Conservation (phyloP, 257 asterid genomes). For the Prunella vulgaris region DNA sequence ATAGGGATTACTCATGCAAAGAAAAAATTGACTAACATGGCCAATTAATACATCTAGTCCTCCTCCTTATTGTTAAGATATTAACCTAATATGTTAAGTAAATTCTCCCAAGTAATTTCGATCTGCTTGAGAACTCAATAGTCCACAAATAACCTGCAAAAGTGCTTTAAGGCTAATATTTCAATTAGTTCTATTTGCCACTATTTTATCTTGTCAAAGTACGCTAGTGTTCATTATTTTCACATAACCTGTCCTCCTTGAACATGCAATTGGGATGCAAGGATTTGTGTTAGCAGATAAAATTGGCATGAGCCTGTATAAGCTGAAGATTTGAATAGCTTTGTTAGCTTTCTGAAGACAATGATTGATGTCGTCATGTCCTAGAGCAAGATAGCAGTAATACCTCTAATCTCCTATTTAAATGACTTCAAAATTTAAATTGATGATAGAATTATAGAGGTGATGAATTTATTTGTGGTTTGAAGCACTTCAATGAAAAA, state of each 20-base stretch:
- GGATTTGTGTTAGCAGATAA: not conserved
- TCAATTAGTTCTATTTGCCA: not conserved
- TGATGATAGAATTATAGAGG: not conserved
- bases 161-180: not conserved
- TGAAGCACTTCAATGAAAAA: not conserved
- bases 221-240: not conserved
- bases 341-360: not conserved
- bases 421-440: not conserved
- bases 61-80: not conserved
- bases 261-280: not conserved
- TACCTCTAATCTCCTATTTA: not conserved
- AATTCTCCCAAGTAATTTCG: not conserved
- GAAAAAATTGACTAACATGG: not conserved
- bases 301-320: not conserved
- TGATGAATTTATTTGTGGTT: not conserved
- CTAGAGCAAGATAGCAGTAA: not conserved
- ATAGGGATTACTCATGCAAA: not conserved
- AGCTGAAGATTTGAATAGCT: not conserved
- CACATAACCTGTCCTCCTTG: not conserved
- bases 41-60: not conserved
- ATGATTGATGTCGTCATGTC: not conserved
- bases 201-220: not conserved
- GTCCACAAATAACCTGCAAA: slow-evolving; percentile 2
- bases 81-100: not conserved
- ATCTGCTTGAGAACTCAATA: not conserved